phyloP scores from a whole-genome alignment of 2,329 filamentous ascomycete genomes.

The Ceratocystis variospora region DNA sequence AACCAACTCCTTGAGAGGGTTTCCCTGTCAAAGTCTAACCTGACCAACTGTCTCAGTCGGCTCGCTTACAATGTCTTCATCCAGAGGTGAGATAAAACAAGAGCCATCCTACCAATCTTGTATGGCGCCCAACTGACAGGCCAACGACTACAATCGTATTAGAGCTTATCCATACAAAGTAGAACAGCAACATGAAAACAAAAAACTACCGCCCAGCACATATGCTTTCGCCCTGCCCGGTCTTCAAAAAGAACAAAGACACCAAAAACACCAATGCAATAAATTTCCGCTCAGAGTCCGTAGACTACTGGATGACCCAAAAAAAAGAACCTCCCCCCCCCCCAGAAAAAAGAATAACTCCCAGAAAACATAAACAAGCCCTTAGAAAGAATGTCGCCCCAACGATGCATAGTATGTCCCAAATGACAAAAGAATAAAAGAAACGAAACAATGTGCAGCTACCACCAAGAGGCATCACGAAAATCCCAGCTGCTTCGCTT shows the following conservation, averaged over 20 bases:
- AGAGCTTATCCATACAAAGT: neutral
- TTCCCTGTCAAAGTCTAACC: too few species aligned
- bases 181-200: neutral
- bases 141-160: neutral
- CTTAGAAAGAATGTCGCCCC: neutral
- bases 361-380: neutral
- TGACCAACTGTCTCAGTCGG: too few species aligned
- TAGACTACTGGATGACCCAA: neutral
- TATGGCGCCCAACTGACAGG: neutral
- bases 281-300: neutral
- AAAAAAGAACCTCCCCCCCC: neutral
- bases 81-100: too few species aligned
- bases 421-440: neutral
- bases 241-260: neutral
- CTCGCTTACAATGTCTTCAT: too few species aligned
- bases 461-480: slow-evolving; percentile 21
- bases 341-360: neutral
- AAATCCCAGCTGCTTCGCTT: slow-evolving; percentile 9
- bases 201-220: neutral
- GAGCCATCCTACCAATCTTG: too few species aligned
- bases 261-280: slow-evolving; percentile 1
- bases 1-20: too few species aligned
- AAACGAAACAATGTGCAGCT: neutral
- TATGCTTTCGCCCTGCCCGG: too few species aligned
- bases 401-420: neutral